phyloP scores from a whole-genome alignment of 495 filamentous ascomycete species.

The Trichoderma erinaceum region DNA sequence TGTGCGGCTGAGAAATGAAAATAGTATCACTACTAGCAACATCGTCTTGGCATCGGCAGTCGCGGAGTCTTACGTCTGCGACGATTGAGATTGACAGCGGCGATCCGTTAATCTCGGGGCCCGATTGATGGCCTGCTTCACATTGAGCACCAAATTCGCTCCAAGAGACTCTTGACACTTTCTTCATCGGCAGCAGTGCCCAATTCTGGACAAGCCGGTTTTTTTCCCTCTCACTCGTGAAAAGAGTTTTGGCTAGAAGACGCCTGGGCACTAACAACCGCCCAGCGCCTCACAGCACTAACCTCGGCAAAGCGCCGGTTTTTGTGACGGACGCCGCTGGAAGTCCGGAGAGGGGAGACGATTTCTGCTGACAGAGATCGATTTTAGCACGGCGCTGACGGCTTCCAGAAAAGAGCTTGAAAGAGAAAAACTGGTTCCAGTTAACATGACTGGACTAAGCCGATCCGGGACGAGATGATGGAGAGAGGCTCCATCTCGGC shows the following conservation, averaged over 20 bases:
- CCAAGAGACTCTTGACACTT: neutral
- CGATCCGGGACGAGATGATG: neutral
- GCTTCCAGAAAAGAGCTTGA: neutral
- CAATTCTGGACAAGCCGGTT: neutral
- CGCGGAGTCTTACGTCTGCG: neutral
- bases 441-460: neutral
- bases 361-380: too few relatives aligned
- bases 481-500: neutral
- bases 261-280: neutral
- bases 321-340: too few relatives aligned
- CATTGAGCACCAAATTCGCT: neutral
- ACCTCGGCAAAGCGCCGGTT: neutral
- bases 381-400: too few relatives aligned
- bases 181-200: neutral
- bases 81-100: conserved; percentile 3
- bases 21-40: too few relatives aligned
- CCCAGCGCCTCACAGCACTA: neutral
- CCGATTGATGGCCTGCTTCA: neutral
- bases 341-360: too few relatives aligned
- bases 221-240: neutral
- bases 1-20: too few relatives aligned
- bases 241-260: conserved; percentile 2
- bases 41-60: neutral
- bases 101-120: conserved; percentile 6
- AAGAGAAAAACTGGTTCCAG: neutral